Evolutionary conservation across 2,329 filamentous ascomycete species (phyloP).

Genomic region (Talaromyces pinophilus): DNA sequence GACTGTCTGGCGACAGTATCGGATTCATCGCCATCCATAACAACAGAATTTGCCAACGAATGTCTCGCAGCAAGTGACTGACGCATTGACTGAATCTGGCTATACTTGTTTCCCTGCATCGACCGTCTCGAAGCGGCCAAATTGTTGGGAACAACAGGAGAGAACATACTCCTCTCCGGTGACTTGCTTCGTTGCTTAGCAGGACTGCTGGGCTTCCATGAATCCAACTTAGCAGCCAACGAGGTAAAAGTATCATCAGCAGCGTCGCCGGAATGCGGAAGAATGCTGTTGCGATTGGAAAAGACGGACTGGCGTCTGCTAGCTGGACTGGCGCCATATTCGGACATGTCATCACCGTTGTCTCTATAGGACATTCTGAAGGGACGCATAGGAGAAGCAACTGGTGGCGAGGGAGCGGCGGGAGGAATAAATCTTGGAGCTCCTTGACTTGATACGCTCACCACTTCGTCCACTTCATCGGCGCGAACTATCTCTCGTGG

Average conservation of each 20-base stretch:
- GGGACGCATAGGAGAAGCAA: constrained; percentile 18
- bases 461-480: constrained; percentile 19
- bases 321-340: constrained; percentile 30
- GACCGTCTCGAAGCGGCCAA: constrained; percentile 2
- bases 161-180: constrained; percentile 34
- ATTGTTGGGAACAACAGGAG: constrained; percentile 22
- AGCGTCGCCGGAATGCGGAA: constrained; percentile 1
- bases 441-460: neutral
- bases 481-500: neutral
- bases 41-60: constrained; percentile 23
- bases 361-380: constrained; percentile 26
- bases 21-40: constrained; percentile 19
- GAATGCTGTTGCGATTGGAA: constrained; percentile 21
- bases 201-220: constrained; percentile 65
- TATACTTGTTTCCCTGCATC: constrained; percentile 15
- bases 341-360: constrained; percentile 30
- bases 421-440: constrained; percentile 21
- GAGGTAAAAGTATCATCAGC: constrained; percentile 62
- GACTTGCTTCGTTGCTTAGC: constrained; percentile 36
- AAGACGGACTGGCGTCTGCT: constrained; percentile 18
- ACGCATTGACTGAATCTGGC: constrained; percentile 28
- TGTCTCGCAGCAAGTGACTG: constrained; percentile 32
- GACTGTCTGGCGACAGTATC: constrained; percentile 24
- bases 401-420: constrained; percentile 28
- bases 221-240: constrained; percentile 61